phyloP scores from a whole-genome alignment of 169 alveolate species.

The Pseudocohnilembus persalinus region DNA sequence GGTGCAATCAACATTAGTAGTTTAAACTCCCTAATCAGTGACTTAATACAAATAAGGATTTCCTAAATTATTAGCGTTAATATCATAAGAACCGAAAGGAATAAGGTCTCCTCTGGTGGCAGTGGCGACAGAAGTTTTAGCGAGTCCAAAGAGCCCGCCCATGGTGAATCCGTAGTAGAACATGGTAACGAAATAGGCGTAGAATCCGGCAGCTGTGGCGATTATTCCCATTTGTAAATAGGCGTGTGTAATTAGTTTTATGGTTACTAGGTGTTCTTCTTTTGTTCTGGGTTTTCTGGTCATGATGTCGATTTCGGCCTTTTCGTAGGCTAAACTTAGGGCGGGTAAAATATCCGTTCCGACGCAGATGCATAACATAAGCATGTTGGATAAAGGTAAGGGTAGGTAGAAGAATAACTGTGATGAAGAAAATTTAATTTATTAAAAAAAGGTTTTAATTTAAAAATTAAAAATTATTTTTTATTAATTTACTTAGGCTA shows the following conservation, averaged over 20 bases:
- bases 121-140: background rate
- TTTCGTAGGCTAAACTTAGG: constrained; percentile 81
- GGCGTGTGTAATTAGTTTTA: constrained; percentile 70
- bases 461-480: too few relatives aligned
- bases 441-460: background rate
- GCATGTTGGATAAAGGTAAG: constrained; percentile 74
- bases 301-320: constrained; percentile 82
- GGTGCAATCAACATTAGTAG: background rate
- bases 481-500: constrained; percentile 41
- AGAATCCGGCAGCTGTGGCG: constrained; percentile 73
- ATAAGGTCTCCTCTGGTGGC: constrained; percentile 11
- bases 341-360: constrained; percentile 87
- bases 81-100: constrained; percentile 8
- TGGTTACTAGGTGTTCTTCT: constrained; percentile 82
- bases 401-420: constrained; percentile 40
- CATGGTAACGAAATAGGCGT: constrained; percentile 77
- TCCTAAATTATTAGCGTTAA: background rate
- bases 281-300: constrained; percentile 74
- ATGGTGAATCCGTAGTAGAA: constrained; percentile 28
- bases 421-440: background rate
- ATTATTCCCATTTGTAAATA: constrained; percentile 78
- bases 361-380: constrained; percentile 73
- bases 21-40: background rate
- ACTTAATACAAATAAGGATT: background rate
- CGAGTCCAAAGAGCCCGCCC: background rate